Evolutionary conservation across 257 asterid species (phyloP), one percentile per base, ranked within the genome.

Genomic region (Solanum piurae): DNA sequence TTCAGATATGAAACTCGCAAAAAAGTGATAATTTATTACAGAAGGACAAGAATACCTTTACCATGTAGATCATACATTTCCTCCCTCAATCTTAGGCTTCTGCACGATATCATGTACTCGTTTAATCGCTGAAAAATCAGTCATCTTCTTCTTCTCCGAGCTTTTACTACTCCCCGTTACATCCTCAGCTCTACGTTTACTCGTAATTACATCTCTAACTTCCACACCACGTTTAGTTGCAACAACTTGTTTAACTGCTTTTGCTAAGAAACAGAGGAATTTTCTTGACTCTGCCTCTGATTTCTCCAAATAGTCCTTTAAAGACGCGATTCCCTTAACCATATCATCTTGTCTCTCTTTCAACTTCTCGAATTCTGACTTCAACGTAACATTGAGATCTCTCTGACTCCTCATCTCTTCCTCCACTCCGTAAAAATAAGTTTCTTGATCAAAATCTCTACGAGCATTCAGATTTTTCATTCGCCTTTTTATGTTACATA

Each of bases 401-500:
- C 75, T 87, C 62, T 92, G 66, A 10, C 27, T 64, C 29, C 88
- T 87, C 18, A 90, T 25, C 29, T 80, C 87, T 14, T 21, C 82
- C 23, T 73, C 88, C 21, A 73, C 86, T 16, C 49, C 86, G 62
- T 69, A 7, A n/a, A 12, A 75, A 9, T 27, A 82, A 18, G 10
- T 20, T 14, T 42, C 49, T 33, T 3, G 8, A 46, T 36, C 12
- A 31, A 44, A 88, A 83, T 83, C 20, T 42, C 87, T 52, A 25
- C 9, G 52, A 21, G 7, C 5, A 29, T 83, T 68, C 6, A 23
- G 21, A 20, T 29, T 38, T 42, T 77, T 80, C 10, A 86, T 87
- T 18, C 52, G 89, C 49, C 95, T 46, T 34, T 95, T 91, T 58
- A 95, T 92, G 89, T 90, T 93, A 27, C 64, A 2, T 12, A 95